Conservation (phyloP, 768 basidiomycete genomes). For the Lentinula edodes region DNA sequence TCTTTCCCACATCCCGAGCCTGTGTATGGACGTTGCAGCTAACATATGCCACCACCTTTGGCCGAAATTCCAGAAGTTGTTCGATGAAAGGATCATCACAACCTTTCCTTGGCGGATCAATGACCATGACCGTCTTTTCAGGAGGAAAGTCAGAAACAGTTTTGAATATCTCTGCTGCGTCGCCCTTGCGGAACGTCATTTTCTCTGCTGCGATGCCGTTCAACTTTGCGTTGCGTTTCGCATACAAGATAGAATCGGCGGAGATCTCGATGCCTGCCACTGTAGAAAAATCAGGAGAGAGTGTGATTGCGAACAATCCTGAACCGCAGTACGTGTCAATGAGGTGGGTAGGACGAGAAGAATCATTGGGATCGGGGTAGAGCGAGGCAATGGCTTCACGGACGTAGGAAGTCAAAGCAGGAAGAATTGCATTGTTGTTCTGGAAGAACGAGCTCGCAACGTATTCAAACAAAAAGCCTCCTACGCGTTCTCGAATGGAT, state of each 20-base stretch:
- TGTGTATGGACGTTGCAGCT: constrained; percentile 95
- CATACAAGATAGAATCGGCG: constrained; percentile 60
- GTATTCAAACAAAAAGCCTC: constrained; percentile 78
- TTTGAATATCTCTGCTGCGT: constrained; percentile 82
- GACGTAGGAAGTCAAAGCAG: constrained; percentile 81
- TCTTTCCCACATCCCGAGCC: constrained; percentile 79
- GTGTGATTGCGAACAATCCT: constrained; percentile 81
- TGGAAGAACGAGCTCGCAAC: constrained; percentile 92
- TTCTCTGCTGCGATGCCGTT: constrained; percentile 54
- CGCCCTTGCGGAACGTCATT: constrained; percentile 70
- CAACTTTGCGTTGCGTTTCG: constrained; percentile 58
- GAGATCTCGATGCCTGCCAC: constrained; percentile 90
- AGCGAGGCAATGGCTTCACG: constrained; percentile 59
- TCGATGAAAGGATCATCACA: constrained; percentile 76
- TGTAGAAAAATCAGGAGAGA: constrained; percentile 67
- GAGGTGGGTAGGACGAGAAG: constrained; percentile 62
- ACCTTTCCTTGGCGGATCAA: constrained; percentile 94
- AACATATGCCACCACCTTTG: constrained; percentile 77
- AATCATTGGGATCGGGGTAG: constrained; percentile 12
- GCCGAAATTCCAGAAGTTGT: constrained; percentile 69
- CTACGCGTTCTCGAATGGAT: constrained; percentile 80
- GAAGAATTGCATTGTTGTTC: constrained; percentile 92
- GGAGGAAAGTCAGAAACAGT: constrained; percentile 61
- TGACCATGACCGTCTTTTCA: constrained; percentile 60
- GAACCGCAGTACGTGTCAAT: constrained; percentile 94